A percentile compares a stretch with the other conserved stretches of the same genome.
phyloP scores from a whole-genome alignment of 2,329 filamentous ascomycete species.

The Beauveria rudraprayagi region DNA sequence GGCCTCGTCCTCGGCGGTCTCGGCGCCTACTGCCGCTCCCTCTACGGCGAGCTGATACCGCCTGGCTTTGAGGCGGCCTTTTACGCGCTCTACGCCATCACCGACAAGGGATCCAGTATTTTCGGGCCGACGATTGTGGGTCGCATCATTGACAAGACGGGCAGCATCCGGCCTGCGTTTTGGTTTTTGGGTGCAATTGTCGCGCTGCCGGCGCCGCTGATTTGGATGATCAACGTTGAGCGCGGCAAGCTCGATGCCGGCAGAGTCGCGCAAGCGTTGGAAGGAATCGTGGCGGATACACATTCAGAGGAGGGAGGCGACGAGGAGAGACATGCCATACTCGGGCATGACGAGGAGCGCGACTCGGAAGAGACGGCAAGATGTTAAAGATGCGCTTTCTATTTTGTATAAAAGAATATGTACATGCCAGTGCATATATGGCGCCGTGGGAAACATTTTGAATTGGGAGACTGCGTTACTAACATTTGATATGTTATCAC shows the following conservation, averaged over 20 bases:
- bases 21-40: conserved; percentile 80
- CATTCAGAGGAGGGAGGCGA: conserved; percentile 15
- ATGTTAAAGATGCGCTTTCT: not conserved
- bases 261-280: conserved; percentile 52
- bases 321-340: conserved; percentile 21
- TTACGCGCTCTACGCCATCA: conserved; percentile 93
- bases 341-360: conserved; percentile 19
- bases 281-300: conserved; percentile 36
- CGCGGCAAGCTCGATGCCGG: conserved; percentile 63
- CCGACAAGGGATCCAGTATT: conserved; percentile 89
- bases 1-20: conserved; percentile 91
- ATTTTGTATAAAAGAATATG: not conserved
- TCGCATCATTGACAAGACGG: conserved; percentile 76
- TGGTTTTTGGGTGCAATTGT: conserved; percentile 86
- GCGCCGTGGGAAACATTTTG: not conserved
- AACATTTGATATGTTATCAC: not conserved
- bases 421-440: not conserved
- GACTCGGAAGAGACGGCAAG: conserved; percentile 2
- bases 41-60: conserved; percentile 90
- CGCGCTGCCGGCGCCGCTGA: conserved; percentile 72
- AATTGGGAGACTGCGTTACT: not conserved
- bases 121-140: conserved; percentile 94
- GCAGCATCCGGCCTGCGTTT: conserved; percentile 79
- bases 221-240: conserved; percentile 79
- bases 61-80: conserved; percentile 93